phyloP scores from a whole-genome alignment of 768 basidiomycete genomes.

The Tulasnella sp. region DNA sequence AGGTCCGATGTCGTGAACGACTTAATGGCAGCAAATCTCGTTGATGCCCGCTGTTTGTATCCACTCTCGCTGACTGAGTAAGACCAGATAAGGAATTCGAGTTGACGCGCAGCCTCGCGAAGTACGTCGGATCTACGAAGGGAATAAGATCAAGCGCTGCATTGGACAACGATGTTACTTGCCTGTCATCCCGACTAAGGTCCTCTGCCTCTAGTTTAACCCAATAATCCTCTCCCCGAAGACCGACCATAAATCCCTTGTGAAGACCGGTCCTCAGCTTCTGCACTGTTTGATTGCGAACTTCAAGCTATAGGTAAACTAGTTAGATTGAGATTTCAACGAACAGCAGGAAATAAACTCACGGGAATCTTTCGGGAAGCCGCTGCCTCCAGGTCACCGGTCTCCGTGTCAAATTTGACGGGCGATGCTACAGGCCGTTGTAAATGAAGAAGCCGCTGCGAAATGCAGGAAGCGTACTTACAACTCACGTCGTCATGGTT shows the following conservation, averaged over 20 bases:
- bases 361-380: conserved; percentile 45
- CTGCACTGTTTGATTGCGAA: conserved; percentile 48
- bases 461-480: conserved; percentile 14
- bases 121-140: conserved; percentile 42
- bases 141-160: conserved; percentile 36
- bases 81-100: conserved; percentile 55
- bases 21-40: conserved; percentile 47
- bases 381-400: conserved; percentile 40
- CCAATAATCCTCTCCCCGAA: conserved; percentile 44
- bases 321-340: conserved; percentile 34
- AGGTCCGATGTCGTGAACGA: conserved; percentile 40
- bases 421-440: conserved; percentile 35
- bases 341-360: conserved; percentile 35
- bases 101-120: conserved; percentile 48
- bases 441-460: background rate
- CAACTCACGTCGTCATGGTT: background rate
- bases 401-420: conserved; percentile 32
- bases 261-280: conserved; percentile 50
- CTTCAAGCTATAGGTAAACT: conserved; percentile 41
- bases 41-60: conserved; percentile 49
- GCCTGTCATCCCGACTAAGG: conserved; percentile 18
- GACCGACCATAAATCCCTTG: conserved; percentile 45
- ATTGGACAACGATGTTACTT: conserved; percentile 34
- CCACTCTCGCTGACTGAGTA: conserved; percentile 58
- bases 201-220: conserved; percentile 2